phyloP scores from a whole-genome alignment of 2,329 filamentous ascomycete species.

The Sarocladium oryzae region DNA sequence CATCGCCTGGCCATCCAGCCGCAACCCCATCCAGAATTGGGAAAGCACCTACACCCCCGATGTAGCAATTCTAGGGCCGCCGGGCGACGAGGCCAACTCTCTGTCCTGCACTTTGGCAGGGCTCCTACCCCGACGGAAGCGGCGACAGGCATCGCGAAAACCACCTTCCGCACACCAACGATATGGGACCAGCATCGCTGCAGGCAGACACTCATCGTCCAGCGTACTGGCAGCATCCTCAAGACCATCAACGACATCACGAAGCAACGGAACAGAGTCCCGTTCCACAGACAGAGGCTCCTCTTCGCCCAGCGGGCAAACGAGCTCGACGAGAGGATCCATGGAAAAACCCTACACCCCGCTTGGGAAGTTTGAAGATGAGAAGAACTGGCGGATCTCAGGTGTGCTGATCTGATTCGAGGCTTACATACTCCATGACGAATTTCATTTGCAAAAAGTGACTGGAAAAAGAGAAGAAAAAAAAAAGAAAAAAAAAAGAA shows the following conservation, averaged over 20 bases:
- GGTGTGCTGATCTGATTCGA: not conserved
- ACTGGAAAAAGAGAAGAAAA: not conserved
- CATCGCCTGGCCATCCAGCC: not conserved
- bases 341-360: not conserved
- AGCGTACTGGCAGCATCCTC: not conserved
- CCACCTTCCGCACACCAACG: conserved; percentile 1
- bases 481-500: not conserved
- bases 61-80: not conserved
- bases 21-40: conserved; percentile 1
- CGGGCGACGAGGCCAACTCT: not conserved
- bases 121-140: conserved; percentile 3
- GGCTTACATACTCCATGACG: not conserved
- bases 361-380: conserved; percentile 4
- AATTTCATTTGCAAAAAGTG: not conserved
- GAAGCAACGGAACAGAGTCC: not conserved
- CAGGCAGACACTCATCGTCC: not conserved
- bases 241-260: not conserved
- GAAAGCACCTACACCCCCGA: conserved; percentile 5
- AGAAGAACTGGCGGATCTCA: conserved; percentile 7
- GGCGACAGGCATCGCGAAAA: not conserved
- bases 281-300: not conserved
- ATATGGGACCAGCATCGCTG: not conserved
- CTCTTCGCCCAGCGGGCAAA: not conserved
- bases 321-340: not conserved
- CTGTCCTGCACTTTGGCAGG: not conserved